Conservation (phyloP, 202 grass and related monocot genomes). For the Panicum hallii region DNA sequence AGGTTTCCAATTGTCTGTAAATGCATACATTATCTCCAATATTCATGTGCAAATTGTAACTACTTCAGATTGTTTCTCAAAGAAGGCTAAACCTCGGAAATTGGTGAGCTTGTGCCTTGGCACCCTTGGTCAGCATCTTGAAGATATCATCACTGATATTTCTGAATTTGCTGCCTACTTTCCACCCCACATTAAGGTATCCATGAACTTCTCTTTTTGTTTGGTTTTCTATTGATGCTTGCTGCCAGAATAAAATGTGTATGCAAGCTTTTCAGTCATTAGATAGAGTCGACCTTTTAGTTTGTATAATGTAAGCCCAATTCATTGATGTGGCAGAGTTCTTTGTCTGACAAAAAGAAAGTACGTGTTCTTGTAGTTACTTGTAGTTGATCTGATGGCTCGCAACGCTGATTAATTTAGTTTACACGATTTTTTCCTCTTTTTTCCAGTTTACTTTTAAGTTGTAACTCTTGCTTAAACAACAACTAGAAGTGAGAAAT, state of each 20-base stretch:
- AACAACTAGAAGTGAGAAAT: neutral
- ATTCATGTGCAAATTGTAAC: constrained; percentile 30
- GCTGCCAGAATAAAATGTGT: neutral
- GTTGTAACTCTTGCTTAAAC: constrained; percentile 14
- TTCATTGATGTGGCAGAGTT: neutral
- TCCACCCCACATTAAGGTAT: constrained; percentile 94
- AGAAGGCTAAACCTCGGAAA: constrained; percentile 69
- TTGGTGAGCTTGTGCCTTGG: constrained; percentile 86
- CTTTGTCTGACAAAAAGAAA: neutral
- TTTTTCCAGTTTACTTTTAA: constrained; percentile 25
- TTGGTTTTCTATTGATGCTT: constrained; percentile 6
- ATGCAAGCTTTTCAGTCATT: neutral
- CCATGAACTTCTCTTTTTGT: constrained; percentile 9
- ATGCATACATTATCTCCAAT: neutral
- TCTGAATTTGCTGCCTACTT: constrained; percentile 69
- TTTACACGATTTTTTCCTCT: neutral
- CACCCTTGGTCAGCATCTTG: constrained; percentile 83
- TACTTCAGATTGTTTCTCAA: constrained; percentile 69
- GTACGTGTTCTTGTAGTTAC: neutral
- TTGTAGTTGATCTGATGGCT: constrained; percentile 25
- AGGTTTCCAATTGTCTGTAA: neutral
- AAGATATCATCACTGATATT: constrained; percentile 84
- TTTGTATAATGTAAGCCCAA: neutral
- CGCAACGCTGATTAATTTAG: neutral
- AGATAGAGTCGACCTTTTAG: neutral